Evolutionary conservation across 768 basidiomycete genomes (phyloP).

Genomic region (Boletellus sp.): DNA sequence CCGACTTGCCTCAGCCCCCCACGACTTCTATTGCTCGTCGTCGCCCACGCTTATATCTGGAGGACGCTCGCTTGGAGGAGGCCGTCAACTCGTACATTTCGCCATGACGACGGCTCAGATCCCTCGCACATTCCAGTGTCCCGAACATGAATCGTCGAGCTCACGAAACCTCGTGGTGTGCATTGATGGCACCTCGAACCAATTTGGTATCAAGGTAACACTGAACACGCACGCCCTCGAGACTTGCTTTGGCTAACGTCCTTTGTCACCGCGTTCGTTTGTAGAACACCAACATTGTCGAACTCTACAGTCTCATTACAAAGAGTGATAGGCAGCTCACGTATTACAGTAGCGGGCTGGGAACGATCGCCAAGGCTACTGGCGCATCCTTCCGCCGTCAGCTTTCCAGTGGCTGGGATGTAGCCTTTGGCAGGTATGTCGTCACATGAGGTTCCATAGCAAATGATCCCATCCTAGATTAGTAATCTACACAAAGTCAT

Average conservation of each 20-base stretch:
- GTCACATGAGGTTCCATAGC: neutral
- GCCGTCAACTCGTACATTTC: neutral
- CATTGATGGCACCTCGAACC: conserved; percentile 41
- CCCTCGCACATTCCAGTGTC: conserved; percentile 6
- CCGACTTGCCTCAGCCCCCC: neutral
- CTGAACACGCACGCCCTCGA: neutral
- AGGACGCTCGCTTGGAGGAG: neutral
- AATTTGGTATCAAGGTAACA: conserved; percentile 33
- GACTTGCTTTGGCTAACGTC: neutral
- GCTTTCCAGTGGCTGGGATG: conserved; percentile 29
- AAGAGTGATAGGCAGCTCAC: conserved; percentile 35
- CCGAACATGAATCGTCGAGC: neutral
- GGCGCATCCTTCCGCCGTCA: conserved; percentile 17
- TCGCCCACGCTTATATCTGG: neutral
- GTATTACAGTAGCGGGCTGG: conserved; percentile 42
- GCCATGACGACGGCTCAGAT: conserved; percentile 5
- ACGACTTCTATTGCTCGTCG: neutral
- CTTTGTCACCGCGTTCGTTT: neutral
- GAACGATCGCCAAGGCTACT: conserved; percentile 30
- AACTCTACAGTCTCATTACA: conserved; percentile 35
- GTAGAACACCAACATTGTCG: conserved; percentile 43
- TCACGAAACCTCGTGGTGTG: conserved; percentile 30
- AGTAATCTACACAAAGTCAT: conserved; percentile 38
- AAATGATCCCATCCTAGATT: neutral
- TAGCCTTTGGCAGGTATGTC: conserved; percentile 37